Conservation (phyloP, 768 basidiomycete species). For the Epithele typhae region DNA sequence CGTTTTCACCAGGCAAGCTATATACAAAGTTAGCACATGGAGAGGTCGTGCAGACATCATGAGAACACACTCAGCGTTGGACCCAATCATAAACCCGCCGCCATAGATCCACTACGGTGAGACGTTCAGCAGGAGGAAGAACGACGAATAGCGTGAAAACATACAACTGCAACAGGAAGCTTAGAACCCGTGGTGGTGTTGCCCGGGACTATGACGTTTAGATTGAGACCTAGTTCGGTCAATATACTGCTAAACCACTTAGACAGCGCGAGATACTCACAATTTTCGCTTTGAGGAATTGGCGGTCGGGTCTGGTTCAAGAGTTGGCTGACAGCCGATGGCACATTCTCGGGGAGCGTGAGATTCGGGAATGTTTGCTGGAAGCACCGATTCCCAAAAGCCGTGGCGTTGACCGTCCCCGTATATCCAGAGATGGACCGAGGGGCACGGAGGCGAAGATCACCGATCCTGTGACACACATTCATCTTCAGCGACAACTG, state of each 20-base stretch:
- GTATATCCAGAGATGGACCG: neutral
- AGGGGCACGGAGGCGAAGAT: conserved; percentile 7
- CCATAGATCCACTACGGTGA: conserved; percentile 2
- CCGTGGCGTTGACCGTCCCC: conserved; percentile 9
- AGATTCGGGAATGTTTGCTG: neutral
- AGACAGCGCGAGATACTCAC: neutral
- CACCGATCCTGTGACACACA: conserved; percentile 4
- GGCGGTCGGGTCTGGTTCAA: neutral
- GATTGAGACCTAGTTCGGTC: conserved; percentile 8
- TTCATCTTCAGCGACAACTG: no score
- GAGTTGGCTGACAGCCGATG: neutral
- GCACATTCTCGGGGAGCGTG: neutral
- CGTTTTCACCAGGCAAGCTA: conserved; percentile 38
- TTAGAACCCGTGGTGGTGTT: neutral
- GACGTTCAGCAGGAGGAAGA: neutral
- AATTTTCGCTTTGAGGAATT: conserved; percentile 11
- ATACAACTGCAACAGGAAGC: conserved; percentile 20
- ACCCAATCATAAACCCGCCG: conserved; percentile 3
- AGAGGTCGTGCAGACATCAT: neutral
- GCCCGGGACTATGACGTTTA: conserved; percentile 16
- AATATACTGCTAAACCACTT: neutral
- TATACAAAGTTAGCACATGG: neutral
- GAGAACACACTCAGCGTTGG: neutral
- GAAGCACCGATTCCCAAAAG: conserved; percentile 14
- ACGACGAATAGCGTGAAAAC: neutral